These are phyloP conservation scores for Neocatenulostroma microsporum DNA, from an alignment of 2,329 filamentous ascomycete species.

Conservation along the genomic window DNA sequence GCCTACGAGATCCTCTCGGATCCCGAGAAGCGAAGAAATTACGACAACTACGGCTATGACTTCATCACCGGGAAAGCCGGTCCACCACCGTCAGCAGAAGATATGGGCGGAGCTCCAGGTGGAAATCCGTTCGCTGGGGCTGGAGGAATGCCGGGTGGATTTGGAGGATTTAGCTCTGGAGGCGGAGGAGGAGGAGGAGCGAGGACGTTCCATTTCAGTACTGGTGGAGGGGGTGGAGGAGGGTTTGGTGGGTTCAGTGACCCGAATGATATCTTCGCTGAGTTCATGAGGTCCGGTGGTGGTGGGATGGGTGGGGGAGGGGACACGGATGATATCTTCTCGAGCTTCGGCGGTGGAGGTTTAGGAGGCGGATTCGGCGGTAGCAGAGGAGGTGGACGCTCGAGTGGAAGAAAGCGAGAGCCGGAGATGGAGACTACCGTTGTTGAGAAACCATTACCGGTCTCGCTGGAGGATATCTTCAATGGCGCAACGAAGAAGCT, in stretches of 20 bases:
- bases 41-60: constrained; percentile 91
- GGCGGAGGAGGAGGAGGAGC: constrained; percentile 30
- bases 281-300: constrained; percentile 62
- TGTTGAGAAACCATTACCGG: constrained; percentile 71
- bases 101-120: constrained; percentile 34
- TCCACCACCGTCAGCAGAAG: constrained; percentile 53
- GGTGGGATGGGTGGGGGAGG: constrained; percentile 38
- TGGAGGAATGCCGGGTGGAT: constrained; percentile 52
- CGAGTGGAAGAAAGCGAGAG: constrained; percentile 33
- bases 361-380: constrained; percentile 34
- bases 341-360: constrained; percentile 41
- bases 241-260: constrained; percentile 73
- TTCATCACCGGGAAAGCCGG: constrained; percentile 52
- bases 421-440: constrained; percentile 79
- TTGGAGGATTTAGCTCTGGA: constrained; percentile 40
- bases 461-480: constrained; percentile 84
- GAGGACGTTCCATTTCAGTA: constrained; percentile 59
- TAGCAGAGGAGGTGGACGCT: constrained; percentile 31
- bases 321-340: constrained; percentile 52
- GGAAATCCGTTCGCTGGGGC: constrained; percentile 34
- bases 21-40: constrained; percentile 90
- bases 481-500: constrained; percentile 89
- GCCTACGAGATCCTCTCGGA: constrained; percentile 98
- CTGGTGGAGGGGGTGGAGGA: constrained; percentile 45
- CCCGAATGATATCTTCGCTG: constrained; percentile 74